phyloP scores from a whole-genome alignment of 2,329 filamentous ascomycete species.

The Botrytis galanthina region DNA sequence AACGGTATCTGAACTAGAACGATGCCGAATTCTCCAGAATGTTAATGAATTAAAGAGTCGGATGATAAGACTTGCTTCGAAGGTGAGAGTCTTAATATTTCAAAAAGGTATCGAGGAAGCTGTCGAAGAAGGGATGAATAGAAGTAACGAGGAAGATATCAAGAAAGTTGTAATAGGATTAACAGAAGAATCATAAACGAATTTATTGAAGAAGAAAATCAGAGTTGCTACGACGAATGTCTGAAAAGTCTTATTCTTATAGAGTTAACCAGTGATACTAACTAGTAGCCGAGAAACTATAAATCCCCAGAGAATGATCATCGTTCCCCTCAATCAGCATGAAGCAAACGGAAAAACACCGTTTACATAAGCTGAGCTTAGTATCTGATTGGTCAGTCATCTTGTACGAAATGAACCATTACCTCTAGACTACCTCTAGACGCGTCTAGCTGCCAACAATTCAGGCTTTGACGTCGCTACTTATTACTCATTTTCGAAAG shows the following conservation, averaged over 20 bases:
- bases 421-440: not conserved
- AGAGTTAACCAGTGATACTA: not conserved
- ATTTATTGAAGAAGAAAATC: not conserved
- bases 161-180: not conserved
- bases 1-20: not conserved
- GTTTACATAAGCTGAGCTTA: not conserved
- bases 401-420: not conserved
- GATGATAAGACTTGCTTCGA: not conserved
- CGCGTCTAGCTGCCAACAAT: not conserved
- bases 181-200: not conserved
- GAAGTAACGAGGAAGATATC: not conserved
- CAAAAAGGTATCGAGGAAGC: not conserved
- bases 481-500: not conserved
- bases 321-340: not conserved
- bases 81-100: not conserved
- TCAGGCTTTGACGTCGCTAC: not conserved
- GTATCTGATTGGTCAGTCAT: not conserved
- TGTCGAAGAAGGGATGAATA: not conserved
- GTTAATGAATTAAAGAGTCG: not conserved
- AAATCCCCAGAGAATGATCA: not conserved
- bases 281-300: not conserved
- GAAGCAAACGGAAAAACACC: not conserved
- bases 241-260: not conserved
- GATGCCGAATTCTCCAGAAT: not conserved
- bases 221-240: not conserved